Evolutionary conservation across 2,329 filamentous ascomycete species (phyloP).

Genomic region (Xylariaceae sp.): DNA sequence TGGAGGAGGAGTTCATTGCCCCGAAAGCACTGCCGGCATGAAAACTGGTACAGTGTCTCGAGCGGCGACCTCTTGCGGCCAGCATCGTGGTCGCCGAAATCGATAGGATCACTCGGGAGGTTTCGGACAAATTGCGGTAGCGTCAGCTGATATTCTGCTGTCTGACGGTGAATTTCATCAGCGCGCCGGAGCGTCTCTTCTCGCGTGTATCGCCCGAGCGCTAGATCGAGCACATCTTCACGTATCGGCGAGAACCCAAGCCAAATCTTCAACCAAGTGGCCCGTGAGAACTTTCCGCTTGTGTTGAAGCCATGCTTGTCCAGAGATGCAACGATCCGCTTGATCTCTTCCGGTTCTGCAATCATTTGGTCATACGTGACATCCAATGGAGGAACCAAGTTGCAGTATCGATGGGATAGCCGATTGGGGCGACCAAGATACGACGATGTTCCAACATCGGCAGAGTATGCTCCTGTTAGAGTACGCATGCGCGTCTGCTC

Average conservation of each 20-base stretch:
- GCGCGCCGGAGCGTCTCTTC: conserved; percentile 29
- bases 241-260: conserved; percentile 23
- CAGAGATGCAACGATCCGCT: conserved; percentile 22
- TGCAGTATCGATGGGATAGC: conserved; percentile 31
- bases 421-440: conserved; percentile 34
- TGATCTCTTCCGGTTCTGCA: conserved; percentile 25
- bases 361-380: conserved; percentile 26
- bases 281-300: conserved; percentile 19
- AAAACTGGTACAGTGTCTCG: conserved; percentile 24
- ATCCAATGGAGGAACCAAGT: conserved; percentile 27
- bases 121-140: conserved; percentile 25
- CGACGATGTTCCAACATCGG: conserved; percentile 29
- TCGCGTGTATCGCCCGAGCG: conserved; percentile 28
- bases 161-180: conserved; percentile 21
- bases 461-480: conserved; percentile 24
- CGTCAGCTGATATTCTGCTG: conserved; percentile 22
- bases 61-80: conserved; percentile 16
- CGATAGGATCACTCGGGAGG: conserved; percentile 18
- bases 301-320: conserved; percentile 29
- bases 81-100: conserved; percentile 13
- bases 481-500: conserved; percentile 28
- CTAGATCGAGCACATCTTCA: conserved; percentile 35
- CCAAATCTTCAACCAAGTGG: conserved; percentile 26
- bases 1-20: conserved; percentile 31
- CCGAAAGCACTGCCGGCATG: conserved; percentile 22